A percentile compares a stretch with the other conserved stretches of the same genome.
phyloP scores from a whole-genome alignment of 2,329 filamentous ascomycete species.

The Ophiosphaerella herpotricha region DNA sequence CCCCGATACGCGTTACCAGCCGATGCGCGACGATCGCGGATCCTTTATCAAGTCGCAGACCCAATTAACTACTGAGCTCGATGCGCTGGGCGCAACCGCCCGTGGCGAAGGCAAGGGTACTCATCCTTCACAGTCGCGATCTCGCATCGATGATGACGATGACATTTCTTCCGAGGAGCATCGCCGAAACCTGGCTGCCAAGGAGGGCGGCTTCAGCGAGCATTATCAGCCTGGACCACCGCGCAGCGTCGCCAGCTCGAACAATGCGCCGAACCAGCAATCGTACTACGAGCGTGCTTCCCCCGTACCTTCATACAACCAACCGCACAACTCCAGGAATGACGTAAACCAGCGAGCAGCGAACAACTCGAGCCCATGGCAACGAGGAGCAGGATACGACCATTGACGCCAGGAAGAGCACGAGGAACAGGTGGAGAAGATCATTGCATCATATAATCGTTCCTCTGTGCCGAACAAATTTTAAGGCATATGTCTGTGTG shows the following conservation, averaged over 20 bases:
- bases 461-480: constrained; percentile 34
- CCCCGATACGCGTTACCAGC: constrained; percentile 91
- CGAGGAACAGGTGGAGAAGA: constrained; percentile 41
- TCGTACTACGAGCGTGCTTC: constrained; percentile 44
- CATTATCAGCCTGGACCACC: constrained; percentile 49
- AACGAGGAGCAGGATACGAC: constrained; percentile 68
- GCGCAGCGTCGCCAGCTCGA: constrained; percentile 48
- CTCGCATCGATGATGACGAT: constrained; percentile 74
- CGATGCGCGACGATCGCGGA: constrained; percentile 93
- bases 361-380: constrained; percentile 66
- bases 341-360: constrained; percentile 49
- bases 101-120: constrained; percentile 70
- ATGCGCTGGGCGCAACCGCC: constrained; percentile 85
- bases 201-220: constrained; percentile 48
- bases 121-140: constrained; percentile 47
- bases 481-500: constrained; percentile 32
- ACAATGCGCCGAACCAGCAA: constrained; percentile 41
- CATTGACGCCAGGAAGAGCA: constrained; percentile 53
- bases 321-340: constrained; percentile 32
- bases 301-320: constrained; percentile 37
- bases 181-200: constrained; percentile 34
- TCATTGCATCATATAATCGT: constrained; percentile 43
- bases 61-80: constrained; percentile 84
- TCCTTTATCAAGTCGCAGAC: constrained; percentile 98
- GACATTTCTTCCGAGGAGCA: constrained; percentile 63